Percentiles rank a stretch among this genome's conserved stretches.
Conservation (phyloP, 2,329 filamentous ascomycete genomes). For the Orbilia quercus region DNA sequence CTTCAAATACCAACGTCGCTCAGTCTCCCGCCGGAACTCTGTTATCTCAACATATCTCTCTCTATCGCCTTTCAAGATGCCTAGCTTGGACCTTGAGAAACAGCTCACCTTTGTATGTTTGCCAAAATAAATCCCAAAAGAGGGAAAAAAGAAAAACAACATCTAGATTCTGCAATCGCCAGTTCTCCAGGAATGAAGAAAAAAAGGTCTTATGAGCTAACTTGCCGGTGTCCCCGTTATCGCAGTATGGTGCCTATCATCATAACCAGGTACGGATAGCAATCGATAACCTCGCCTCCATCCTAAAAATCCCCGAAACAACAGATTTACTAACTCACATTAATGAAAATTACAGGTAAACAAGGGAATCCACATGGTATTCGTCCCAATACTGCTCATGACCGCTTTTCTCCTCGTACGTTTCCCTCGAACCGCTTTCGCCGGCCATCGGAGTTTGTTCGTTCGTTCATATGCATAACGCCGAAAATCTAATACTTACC, state of each 20-base stretch:
- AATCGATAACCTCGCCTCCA: constrained; percentile 8
- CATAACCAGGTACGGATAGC: constrained; percentile 69
- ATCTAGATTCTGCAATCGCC: neutral
- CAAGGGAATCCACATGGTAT: constrained; percentile 80
- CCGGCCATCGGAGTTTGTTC: constrained; percentile 32
- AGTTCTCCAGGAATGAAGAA: too few species aligned
- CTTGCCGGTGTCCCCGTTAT: constrained; percentile 33
- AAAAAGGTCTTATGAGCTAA: constrained; percentile 29
- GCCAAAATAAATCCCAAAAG: too few species aligned
- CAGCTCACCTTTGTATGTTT: constrained; percentile 81
- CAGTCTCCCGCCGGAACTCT: constrained; percentile 15
- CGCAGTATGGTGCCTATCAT: constrained; percentile 85
- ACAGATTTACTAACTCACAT: constrained; percentile 56
- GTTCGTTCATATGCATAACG: too few species aligned
- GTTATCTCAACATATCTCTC: constrained; percentile 1
- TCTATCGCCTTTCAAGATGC: constrained; percentile 58
- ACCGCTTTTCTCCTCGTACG: constrained; percentile 78
- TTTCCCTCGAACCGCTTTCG: constrained; percentile 37
- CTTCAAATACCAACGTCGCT: constrained; percentile 11
- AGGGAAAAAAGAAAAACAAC: neutral
- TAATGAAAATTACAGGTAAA: constrained; percentile 68
- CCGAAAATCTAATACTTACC: constrained; percentile 43
- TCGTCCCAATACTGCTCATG: constrained; percentile 79
- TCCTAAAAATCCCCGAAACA: constrained; percentile 59
- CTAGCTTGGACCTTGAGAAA: constrained; percentile 78